phyloP scores from a whole-genome alignment of 169 alveolate species.

The Theileria orientalis region DNA sequence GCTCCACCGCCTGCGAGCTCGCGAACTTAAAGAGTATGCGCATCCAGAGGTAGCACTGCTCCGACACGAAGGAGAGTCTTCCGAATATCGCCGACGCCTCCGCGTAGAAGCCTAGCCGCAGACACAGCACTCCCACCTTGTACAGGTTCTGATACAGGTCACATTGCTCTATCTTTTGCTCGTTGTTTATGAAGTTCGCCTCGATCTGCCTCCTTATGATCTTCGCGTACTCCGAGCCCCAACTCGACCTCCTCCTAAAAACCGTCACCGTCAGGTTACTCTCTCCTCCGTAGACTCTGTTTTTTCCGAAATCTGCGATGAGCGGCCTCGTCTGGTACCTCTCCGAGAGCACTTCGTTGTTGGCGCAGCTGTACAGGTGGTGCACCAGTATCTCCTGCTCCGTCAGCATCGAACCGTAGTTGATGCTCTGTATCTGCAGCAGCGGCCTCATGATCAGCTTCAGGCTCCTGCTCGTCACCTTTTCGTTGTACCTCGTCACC shows the following conservation, averaged over 20 bases:
- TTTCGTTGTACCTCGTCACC: constrained; percentile 5
- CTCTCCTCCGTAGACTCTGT: not conserved
- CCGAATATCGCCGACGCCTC: constrained; percentile 30
- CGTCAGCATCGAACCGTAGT: not conserved
- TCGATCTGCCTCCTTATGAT: not conserved
- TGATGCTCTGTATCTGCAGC: constrained; percentile 18
- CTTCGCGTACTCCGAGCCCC: constrained; percentile 25
- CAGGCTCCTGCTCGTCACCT: not conserved
- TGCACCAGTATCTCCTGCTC: constrained; percentile 13
- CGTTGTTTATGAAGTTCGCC: constrained; percentile 6
- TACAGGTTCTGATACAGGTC: not conserved
- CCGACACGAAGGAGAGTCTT: constrained; percentile 19
- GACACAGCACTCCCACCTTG: constrained; percentile 24
- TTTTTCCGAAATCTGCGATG: not conserved
- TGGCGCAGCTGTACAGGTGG: constrained; percentile 4
- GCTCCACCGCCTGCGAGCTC: constrained; percentile 9
- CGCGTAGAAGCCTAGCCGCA: constrained; percentile 46
- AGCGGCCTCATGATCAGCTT: constrained; percentile 27
- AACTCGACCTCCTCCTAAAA: constrained; percentile 1
- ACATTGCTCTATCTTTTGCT: not conserved
- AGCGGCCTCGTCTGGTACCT: constrained; percentile 5
- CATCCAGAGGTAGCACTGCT: constrained; percentile 42
- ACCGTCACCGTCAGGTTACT: not conserved
- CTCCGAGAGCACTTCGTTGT: constrained; percentile 15
- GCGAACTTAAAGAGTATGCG: constrained; percentile 13